Percentiles rank a stretch among this genome's conserved stretches.
These are phyloP conservation scores for Paracoccidioides lutzii DNA, from an alignment of 2,329 filamentous ascomycete genomes.

Conservation along the genomic window DNA sequence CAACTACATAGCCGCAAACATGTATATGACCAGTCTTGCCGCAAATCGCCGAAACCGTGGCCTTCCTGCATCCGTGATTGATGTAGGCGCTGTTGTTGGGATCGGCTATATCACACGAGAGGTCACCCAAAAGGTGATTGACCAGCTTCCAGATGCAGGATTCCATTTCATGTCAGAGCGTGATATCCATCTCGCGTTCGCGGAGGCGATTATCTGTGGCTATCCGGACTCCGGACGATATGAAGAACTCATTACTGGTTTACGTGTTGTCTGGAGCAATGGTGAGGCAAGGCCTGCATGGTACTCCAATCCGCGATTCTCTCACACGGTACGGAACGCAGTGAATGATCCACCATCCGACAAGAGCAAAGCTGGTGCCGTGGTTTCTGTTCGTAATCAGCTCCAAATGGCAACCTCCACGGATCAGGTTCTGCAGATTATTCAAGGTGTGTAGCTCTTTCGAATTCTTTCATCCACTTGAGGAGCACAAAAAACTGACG, in stretches of 20 bases:
- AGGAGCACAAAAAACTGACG: not conserved
- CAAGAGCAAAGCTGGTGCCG: not conserved
- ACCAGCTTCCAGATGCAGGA: conserved; percentile 9
- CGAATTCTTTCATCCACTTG: not conserved
- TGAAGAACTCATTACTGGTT: conserved; percentile 6
- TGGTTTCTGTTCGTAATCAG: not conserved
- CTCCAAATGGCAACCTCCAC: not conserved
- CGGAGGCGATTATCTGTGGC: conserved; percentile 37
- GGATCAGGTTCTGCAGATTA: not conserved
- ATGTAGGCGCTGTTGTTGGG: conserved; percentile 20
- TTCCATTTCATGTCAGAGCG: conserved; percentile 38
- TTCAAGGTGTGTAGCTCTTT: conserved; percentile 1
- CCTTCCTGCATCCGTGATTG: conserved; percentile 13
- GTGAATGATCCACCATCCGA: not conserved
- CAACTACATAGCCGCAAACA: conserved; percentile 17
- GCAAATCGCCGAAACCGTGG: conserved; percentile 8
- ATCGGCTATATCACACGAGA: conserved; percentile 17
- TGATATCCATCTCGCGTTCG: conserved; percentile 39
- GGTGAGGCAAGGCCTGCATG: conserved; percentile 24
- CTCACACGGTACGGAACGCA: conserved; percentile 17
- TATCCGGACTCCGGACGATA: conserved; percentile 14
- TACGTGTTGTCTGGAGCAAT: not conserved
- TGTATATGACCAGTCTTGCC: conserved; percentile 15
- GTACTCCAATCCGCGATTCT: conserved; percentile 35
- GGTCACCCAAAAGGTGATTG: not conserved